A percentile compares a stretch with the other conserved stretches of the same genome.
Conservation (phyloP, 768 basidiomycete species). For the Hygrophorus pudorinus region DNA sequence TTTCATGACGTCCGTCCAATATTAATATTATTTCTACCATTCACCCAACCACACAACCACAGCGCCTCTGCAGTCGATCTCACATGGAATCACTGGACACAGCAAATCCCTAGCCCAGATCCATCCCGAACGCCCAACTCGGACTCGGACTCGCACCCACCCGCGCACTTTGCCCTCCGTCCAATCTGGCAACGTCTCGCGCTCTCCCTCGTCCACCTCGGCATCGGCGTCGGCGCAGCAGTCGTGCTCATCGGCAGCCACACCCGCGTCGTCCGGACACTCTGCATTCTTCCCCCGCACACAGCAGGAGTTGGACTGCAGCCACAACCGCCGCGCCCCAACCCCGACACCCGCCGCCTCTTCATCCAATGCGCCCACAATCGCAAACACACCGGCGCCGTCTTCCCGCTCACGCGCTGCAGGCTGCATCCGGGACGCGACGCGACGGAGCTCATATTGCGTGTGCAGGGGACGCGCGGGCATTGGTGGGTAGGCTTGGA, state of each 20-base stretch:
- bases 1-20: constrained; percentile 20
- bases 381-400: constrained; percentile 16
- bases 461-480: constrained; percentile 19
- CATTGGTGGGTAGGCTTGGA: constrained; percentile 25
- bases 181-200: constrained; percentile 24
- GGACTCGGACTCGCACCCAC: constrained; percentile 1
- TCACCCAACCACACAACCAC: background rate
- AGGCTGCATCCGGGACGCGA: constrained; percentile 22
- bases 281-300: constrained; percentile 19
- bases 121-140: constrained; percentile 10
- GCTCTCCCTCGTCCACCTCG: constrained; percentile 20
- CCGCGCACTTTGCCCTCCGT: constrained; percentile 17
- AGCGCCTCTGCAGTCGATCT: constrained; percentile 24
- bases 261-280: constrained; percentile 22
- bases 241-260: constrained; percentile 20
- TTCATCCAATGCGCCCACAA: constrained; percentile 25
- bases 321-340: constrained; percentile 4
- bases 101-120: constrained; percentile 10
- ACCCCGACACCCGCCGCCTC: constrained; percentile 14
- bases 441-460: constrained; percentile 22
- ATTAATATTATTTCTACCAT: background rate
- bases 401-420: constrained; percentile 18
- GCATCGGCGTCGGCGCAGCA: constrained; percentile 20
- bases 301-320: too few relatives aligned
- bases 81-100: constrained; percentile 25